Base-by-base conservation (phyloP, 202 grass and related monocot genomes). In the Brachypodium distachyon region DNA sequence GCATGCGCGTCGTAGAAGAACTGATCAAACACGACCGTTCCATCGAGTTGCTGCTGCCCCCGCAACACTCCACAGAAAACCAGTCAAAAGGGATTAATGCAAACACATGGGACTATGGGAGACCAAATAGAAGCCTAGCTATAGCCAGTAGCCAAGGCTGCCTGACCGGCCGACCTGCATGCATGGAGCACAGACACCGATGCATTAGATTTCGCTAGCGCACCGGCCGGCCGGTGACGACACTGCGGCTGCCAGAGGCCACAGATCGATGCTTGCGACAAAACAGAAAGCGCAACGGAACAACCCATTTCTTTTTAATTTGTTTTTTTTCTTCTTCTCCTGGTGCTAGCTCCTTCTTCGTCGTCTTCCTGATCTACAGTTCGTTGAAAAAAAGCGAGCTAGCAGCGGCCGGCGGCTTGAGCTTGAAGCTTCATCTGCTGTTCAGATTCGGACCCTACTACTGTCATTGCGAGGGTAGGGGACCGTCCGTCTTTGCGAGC, bases 61-160 rank as follows among this genome's bases (percentile, higher is more conserved):
- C n/a, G n/a, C n/a, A n/a, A n/a, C n/a, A n/a, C n/a, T n/a, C n/a
- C n/a, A n/a, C n/a, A n/a, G n/a, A n/a, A 67, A 46, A 16, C 69
- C 75, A 46, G 70, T 88, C 75, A 83, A 84, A 88, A 86, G 47
- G 48, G 61, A 83, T 14, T n/a, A n/a, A n/a, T n/a, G n/a, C n/a
- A n/a, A n/a, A n/a, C n/a, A n/a, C n/a, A n/a, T n/a, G n/a, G n/a
- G 69, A 42, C 60, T 31, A 69, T 31, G 40, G 39, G 32, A 77
- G 78, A 54, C 56, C 72, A 42, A 59, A 67, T 74, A 13, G 53
- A 79, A 87, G 85, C 74, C 80, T 83, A 61, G 10, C 61, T 21
- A 26, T 29, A n/a, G n/a, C n/a, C n/a, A n/a, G 37, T 57, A 58
- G 68, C n/a, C 37, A 83, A 72, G 61, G 67, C 49, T 68, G 60